phyloP scores from a whole-genome alignment of 805 yeast genomes.

The Candida caryicola region DNA sequence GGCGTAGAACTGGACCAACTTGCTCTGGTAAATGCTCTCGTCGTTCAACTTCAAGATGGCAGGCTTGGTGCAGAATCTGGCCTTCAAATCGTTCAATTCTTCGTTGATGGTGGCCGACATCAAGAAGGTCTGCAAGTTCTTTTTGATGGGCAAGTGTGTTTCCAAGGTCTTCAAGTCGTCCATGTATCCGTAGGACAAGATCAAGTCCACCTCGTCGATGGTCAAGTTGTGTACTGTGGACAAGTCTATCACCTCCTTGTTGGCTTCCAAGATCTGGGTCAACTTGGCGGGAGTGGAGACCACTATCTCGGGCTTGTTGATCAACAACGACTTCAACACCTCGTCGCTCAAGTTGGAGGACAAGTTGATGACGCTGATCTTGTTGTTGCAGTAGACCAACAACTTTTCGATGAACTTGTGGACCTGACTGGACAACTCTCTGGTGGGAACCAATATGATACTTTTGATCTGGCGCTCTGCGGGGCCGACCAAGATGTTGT shows the following conservation, averaged over 20 bases:
- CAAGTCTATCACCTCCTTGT: conserved; percentile 46
- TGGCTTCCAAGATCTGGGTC: conserved; percentile 40
- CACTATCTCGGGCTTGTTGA: conserved; percentile 75
- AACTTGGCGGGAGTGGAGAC: conserved; percentile 86
- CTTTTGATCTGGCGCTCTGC: conserved; percentile 43
- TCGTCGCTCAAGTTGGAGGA: conserved; percentile 64
- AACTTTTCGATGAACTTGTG: conserved; percentile 64
- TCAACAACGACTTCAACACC: conserved; percentile 66
- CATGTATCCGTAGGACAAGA: conserved; percentile 84
- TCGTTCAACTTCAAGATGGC: conserved; percentile 80
- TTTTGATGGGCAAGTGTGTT: conserved; percentile 63
- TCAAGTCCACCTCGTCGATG: conserved; percentile 92
- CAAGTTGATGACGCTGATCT: conserved; percentile 63
- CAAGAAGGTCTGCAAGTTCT: conserved; percentile 78
- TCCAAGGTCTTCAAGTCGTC: conserved; percentile 75
- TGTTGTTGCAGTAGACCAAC: conserved; percentile 66
- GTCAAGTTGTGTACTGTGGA: conserved; percentile 65
- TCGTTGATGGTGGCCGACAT: conserved; percentile 96
- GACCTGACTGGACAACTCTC: conserved; percentile 89
- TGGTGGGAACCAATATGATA: conserved; percentile 85
- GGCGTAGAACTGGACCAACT: conserved; percentile 81
- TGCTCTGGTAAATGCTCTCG: conserved; percentile 52
- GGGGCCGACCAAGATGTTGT: conserved; percentile 57
- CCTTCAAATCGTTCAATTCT: conserved; percentile 74
- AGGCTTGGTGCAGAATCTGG: conserved; percentile 76